Conservation (phyloP, 208 protist species). For the Acanthamoeba triangularis region DNA sequence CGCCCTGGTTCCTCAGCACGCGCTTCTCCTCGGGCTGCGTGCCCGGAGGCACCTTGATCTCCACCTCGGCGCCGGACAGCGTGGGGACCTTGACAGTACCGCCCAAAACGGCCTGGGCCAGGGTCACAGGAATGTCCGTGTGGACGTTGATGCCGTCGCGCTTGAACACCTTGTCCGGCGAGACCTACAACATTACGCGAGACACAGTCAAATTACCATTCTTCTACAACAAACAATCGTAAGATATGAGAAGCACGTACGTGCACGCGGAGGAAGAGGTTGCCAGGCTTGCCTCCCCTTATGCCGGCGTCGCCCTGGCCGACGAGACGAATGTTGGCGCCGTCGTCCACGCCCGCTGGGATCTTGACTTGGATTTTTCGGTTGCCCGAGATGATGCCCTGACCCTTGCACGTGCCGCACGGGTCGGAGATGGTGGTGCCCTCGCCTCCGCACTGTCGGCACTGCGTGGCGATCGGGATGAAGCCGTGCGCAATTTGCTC, state of each 20-base stretch:
- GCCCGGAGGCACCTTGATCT: constrained; percentile 80
- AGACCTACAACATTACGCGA: constrained; percentile 43
- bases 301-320: constrained; percentile 72
- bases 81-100: constrained; percentile 79
- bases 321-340: constrained; percentile 78
- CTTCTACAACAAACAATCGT: background rate
- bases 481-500: constrained; percentile 77
- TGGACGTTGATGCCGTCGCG: constrained; percentile 82
- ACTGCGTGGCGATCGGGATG: constrained; percentile 75
- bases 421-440: constrained; percentile 80
- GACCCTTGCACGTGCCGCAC: constrained; percentile 80
- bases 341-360: constrained; percentile 81
- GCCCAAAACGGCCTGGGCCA: constrained; percentile 81
- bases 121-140: constrained; percentile 79
- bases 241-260: background rate
- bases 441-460: constrained; percentile 78
- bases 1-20: constrained; percentile 79
- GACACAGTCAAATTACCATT: constrained; percentile 1
- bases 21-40: constrained; percentile 84
- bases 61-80: constrained; percentile 77
- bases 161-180: constrained; percentile 78
- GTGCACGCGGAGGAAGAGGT: constrained; percentile 62
- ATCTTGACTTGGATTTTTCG: constrained; percentile 80
- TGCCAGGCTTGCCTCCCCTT: constrained; percentile 20
- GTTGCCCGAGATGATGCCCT: constrained; percentile 75